Evolutionary conservation across 305 asterid species (phyloP).

Genomic region (Caryopteris hybrid): DNA sequence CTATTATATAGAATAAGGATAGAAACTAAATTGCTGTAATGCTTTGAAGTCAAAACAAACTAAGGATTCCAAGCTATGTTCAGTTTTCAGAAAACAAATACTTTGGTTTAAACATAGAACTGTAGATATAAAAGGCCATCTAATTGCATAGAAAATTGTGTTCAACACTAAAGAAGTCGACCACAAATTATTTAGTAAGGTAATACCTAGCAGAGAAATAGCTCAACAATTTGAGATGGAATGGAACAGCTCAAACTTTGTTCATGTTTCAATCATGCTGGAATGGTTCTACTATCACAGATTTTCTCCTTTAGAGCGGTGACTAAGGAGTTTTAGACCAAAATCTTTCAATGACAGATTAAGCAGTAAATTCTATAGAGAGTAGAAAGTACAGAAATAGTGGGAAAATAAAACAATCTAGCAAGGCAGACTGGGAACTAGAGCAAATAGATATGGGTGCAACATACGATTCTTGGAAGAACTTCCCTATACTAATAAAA

Average conservation of each 20-base stretch:
- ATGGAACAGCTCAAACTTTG: slow-evolving; percentile 5
- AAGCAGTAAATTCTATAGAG: background rate
- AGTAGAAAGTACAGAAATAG: background rate
- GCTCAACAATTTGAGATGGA: slow-evolving; percentile 1
- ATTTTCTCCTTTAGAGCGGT: background rate
- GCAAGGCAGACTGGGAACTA: slow-evolving; percentile 8
- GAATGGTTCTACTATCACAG: background rate
- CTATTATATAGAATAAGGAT: background rate
- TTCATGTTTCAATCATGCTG: slow-evolving; percentile 3
- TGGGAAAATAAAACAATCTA: background rate
- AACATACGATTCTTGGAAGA: slow-evolving; percentile 7
- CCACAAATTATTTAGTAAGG: background rate
- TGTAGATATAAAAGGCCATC: background rate
- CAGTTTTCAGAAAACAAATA: background rate
- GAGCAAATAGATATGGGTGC: slow-evolving; percentile 6
- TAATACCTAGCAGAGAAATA: background rate
- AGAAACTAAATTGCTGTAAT: background rate
- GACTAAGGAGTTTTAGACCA: slow-evolving; percentile 10
- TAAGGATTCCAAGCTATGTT: background rate
- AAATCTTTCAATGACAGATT: slow-evolving; percentile 1
- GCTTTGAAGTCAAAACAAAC: background rate
- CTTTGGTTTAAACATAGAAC: background rate
- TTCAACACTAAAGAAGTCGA: background rate
- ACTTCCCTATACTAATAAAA: background rate
- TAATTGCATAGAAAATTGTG: background rate